Base-by-base conservation (phyloP, 2,329 filamentous ascomycete species). In the Clarireedia hainanense region DNA sequence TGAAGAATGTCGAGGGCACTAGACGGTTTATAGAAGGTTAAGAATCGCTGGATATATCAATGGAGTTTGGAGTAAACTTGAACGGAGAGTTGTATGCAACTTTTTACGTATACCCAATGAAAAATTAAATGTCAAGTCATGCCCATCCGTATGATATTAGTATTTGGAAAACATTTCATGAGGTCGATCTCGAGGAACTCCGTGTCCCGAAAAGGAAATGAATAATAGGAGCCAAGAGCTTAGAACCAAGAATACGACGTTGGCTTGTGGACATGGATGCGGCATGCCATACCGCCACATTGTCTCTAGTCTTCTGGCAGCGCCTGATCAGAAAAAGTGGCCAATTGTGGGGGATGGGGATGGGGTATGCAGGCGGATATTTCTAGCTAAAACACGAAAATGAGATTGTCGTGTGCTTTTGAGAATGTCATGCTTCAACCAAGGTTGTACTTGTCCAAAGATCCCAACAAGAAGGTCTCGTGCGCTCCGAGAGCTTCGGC, bases 1-100 rank as follows among this genome's bases (percentile, higher is more conserved):
- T 71, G 63, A 55, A 34, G 17, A 15, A 15, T 15, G 7, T 10
- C 26, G 26, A 17, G 23, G 36, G 12, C 49, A 34, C 20, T 55
- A 23, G 47, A 23, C 10, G 47, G 42, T 20, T 17, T 17, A 51
- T 30, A 39, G 14, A 39, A 55, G 30, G 39, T 10, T 12, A 23
- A 10, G 50, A 26, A 43, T 52, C n/a, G 34, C 36, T 24, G 40
- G 24, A 47, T 23, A 42, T 47, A 30, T 47, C 23, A 26, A 30
- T 34, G 54, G 54, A 51, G 54, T 56, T 56, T 52, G 48, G 54
- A 36, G 48, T 45, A 45, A 15, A 7, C 20, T 47, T 50, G 49
- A 52, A 52, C 30, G 50, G 48, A 30, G 23, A 26, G 24, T 47
- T 27, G 52, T 52, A 30, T 51, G 42, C 34, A 56, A 56, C 14